Evolutionary conservation across 177 flowering plant genomes (phyloP).

Genomic region (Vitis hybrid): DNA sequence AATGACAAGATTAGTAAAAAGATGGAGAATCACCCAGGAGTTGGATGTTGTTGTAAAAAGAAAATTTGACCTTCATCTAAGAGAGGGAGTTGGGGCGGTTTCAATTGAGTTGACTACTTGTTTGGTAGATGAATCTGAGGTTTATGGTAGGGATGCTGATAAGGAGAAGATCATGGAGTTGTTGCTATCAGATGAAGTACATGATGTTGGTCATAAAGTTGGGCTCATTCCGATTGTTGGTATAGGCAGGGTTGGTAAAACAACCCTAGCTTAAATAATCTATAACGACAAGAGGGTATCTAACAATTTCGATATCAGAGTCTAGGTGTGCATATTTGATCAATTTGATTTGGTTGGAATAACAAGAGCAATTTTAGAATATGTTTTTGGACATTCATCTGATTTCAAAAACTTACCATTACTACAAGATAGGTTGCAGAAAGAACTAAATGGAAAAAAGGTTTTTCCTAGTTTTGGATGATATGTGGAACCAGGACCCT

Average conservation of each 20-base stretch:
- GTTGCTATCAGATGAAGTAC: too few species aligned
- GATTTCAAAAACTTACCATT: constrained; percentile 6
- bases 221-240: too few species aligned
- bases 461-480: constrained; percentile 28
- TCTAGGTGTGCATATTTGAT: constrained; percentile 28
- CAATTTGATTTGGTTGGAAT: constrained; percentile 18
- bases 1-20: background rate
- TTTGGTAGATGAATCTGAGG: too few species aligned
- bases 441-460: constrained; percentile 5
- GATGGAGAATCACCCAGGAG: constrained; percentile 7
- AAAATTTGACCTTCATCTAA: constrained; percentile 11
- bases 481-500: constrained; percentile 19
- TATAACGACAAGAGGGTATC: constrained; percentile 16
- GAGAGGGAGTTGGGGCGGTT: background rate
- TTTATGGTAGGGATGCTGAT: too few species aligned
- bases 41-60: constrained; percentile 9
- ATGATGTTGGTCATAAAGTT: too few species aligned
- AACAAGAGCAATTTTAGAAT: constrained; percentile 17
- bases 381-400: background rate
- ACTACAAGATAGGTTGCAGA: constrained; percentile 1
- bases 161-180: too few species aligned
- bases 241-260: constrained; percentile 25
- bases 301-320: constrained; percentile 11
- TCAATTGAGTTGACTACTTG: background rate
- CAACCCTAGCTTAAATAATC: constrained; percentile 28